Percentiles rank a stretch among this genome's conserved stretches.
These are phyloP conservation scores for Zea luxurians DNA, from an alignment of 176 grass and related monocot species.

Conservation along the genomic window DNA sequence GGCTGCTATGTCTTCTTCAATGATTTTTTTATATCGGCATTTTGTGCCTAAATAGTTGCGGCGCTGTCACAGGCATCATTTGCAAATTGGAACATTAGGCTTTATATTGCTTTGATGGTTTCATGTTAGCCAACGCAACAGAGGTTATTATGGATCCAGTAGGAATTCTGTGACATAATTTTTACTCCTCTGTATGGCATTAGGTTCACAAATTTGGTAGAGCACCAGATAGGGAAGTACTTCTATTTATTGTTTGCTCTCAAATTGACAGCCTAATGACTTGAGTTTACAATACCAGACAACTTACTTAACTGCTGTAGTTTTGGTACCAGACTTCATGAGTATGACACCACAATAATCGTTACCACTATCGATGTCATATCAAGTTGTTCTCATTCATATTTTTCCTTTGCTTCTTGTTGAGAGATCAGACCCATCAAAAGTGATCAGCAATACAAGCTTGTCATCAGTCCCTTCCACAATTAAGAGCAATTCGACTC, in stretches of 20 bases:
- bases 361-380: not conserved
- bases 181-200: too few species aligned
- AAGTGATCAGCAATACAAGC: conserved; percentile 71
- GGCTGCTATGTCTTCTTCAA: not conserved
- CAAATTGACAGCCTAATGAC: too few species aligned
- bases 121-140: not conserved
- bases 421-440: conserved; percentile 56
- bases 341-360: too few species aligned
- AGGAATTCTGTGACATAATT: too few species aligned
- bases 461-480: conserved; percentile 56
- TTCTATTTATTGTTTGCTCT: too few species aligned
- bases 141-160: not conserved
- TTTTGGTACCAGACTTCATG: too few species aligned
- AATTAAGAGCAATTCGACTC: conserved; percentile 51
- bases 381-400: conserved; percentile 32
- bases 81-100: not conserved
- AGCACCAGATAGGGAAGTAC: too few species aligned
- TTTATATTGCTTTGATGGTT: not conserved
- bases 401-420: conserved; percentile 31
- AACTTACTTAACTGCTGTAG: too few species aligned
- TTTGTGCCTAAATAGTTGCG: not conserved
- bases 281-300: too few species aligned
- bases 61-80: not conserved
- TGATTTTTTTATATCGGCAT: not conserved
- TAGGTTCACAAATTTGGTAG: too few species aligned